phyloP scores from a whole-genome alignment of 352 stramenopile species.

The Phytophthora sp. region DNA sequence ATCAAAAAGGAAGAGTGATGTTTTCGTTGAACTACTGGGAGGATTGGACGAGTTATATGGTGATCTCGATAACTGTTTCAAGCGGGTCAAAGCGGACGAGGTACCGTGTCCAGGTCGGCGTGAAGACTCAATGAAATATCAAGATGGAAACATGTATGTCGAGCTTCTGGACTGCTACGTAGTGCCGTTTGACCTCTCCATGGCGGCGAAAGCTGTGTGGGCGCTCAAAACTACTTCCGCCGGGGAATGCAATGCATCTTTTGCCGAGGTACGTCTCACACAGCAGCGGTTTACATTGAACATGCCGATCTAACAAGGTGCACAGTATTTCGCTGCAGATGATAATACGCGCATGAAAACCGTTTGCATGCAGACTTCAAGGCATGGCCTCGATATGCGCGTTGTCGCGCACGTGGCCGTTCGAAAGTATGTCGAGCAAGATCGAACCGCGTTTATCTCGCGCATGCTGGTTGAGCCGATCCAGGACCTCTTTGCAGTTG shows the following conservation, averaged over 20 bases:
- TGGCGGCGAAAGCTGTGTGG: conserved; percentile 7
- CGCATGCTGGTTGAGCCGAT: conserved; percentile 7
- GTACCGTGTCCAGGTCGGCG: conserved; percentile 1
- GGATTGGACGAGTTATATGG: conserved; percentile 16
- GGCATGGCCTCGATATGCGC: neutral
- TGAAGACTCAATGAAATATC: neutral
- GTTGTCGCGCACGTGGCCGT: neutral
- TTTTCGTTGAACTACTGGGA: neutral
- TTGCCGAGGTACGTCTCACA: conserved; percentile 3
- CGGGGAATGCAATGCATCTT: neutral
- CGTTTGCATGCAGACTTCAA: neutral
- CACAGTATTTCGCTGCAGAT: neutral
- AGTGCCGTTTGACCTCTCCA: conserved; percentile 7
- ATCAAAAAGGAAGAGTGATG: neutral
- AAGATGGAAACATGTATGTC: neutral
- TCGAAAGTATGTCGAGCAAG: conserved; percentile 17
- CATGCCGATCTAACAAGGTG: neutral
- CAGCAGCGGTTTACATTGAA: neutral
- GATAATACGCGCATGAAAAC: conserved; percentile 14
- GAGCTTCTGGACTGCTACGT: conserved; percentile 14
- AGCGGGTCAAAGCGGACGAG: conserved; percentile 7
- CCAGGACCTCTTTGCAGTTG: conserved; percentile 1
- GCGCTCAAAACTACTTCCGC: neutral
- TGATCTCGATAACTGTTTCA: conserved; percentile 6
- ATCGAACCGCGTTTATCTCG: conserved; percentile 14